These are phyloP conservation scores for Protomyces macrosporus DNA, from an alignment of 1,139 yeast genomes.

Conservation along the genomic window DNA sequence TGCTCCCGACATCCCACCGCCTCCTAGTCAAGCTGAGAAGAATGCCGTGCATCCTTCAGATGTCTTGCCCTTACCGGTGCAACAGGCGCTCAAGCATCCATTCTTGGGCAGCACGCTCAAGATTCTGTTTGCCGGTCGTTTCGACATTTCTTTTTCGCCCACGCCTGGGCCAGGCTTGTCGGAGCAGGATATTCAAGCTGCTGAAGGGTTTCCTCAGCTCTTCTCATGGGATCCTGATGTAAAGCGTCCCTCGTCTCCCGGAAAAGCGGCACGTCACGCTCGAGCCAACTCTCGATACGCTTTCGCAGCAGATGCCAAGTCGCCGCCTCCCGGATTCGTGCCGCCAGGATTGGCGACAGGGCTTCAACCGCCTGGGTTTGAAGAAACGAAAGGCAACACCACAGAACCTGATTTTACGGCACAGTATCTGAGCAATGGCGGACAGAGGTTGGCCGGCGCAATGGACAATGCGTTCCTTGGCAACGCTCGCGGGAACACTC, in stretches of 20 bases:
- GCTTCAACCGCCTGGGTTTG: conserved; percentile 18
- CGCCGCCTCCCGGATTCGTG: conserved; percentile 22
- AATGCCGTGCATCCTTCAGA: conserved; percentile 1
- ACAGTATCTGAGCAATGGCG: neutral
- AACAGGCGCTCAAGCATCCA: conserved; percentile 8
- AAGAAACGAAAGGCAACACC: neutral
- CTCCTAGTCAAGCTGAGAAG: conserved; percentile 20
- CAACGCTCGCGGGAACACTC: neutral
- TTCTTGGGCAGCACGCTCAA: conserved; percentile 11
- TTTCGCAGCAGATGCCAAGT: conserved; percentile 9
- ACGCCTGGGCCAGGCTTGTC: conserved; percentile 16
- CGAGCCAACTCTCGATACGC: conserved; percentile 22
- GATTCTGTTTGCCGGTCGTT: neutral
- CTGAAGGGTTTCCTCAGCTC: conserved; percentile 8
- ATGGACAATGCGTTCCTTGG: neutral
- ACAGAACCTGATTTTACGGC: neutral
- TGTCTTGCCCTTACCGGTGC: conserved; percentile 2
- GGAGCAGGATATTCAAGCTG: conserved; percentile 15
- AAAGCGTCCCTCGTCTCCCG: conserved; percentile 12
- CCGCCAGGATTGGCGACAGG: conserved; percentile 22
- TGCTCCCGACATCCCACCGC: conserved; percentile 16
- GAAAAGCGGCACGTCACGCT: conserved; percentile 8
- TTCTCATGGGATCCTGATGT: conserved; percentile 15
- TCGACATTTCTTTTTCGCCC: conserved; percentile 7
- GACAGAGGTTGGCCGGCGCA: neutral